Base-by-base conservation (phyloP, 352 stramenopile genomes). In the Phytopythium kandeliae region DNA sequence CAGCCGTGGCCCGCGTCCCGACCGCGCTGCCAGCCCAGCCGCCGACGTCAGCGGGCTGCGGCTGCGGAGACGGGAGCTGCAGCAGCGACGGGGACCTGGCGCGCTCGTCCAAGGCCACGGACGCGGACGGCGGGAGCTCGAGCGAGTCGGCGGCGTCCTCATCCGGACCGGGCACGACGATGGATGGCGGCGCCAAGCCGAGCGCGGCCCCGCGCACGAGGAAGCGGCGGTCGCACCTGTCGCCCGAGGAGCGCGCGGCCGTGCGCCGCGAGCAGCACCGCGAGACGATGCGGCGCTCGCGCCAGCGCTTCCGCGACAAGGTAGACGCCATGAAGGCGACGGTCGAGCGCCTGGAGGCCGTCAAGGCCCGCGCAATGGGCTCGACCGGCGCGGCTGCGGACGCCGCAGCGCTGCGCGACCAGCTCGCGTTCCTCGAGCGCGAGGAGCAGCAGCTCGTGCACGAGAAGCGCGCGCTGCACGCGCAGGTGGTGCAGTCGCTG, bases 251-350 rank as follows among this genome's bases (percentile, higher is more conserved):
- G 19, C 53, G 56, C 1, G 59, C 55, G 12, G 55, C 52, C 4
- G 52, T 58, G 28, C 38, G 63, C 31, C 58, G 63, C 19, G 53
- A 49, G 16, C 65, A 60, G 17, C 63, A 71, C 44, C 59, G 63
- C 24, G 63, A 71, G 55, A 67, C 63, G 30, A 71, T 71, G 63
- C 55, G 63, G 13, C 60, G 63, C n/a, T 71, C 63, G 3, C 38
- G 63, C 28, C 58, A 71, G 59, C 52, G 63, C 15, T 71, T 71
- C 52, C 54, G 59, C 2, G 63, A 71, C 55, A 55, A 67, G 41
- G 59, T 71, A 25, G 55, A 51, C 40, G 54, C 51, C 12, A 71
- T 71, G 63, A 42, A 62, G 41, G 35, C 26, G n/a, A 71, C 59
- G 36, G 63, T 71, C 45, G 37, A 59, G 21, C 46, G 62, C 10